A percentile compares a stretch with the other conserved stretches of the same genome.
phyloP scores from a whole-genome alignment of 352 stramenopile species.

The Globisporangium paddicum region DNA sequence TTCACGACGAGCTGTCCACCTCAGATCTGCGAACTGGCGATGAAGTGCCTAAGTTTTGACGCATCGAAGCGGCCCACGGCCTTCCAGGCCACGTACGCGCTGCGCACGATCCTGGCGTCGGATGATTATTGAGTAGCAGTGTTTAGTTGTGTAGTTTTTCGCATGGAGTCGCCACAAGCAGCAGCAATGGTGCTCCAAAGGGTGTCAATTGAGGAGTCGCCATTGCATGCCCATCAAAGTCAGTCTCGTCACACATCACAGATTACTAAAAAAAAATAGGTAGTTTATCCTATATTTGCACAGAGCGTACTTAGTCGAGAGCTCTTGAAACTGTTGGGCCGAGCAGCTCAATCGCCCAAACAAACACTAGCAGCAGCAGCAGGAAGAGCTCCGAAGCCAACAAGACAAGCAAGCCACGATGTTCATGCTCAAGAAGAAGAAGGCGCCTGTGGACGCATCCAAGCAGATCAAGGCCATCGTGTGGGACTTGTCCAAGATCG shows the following conservation, averaged over 20 bases:
- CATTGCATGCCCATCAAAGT: neutral
- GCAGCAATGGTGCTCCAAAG: neutral
- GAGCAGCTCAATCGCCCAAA: neutral
- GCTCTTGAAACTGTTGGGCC: constrained; percentile 11
- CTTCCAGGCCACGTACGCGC: constrained; percentile 24
- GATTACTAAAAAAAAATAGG: neutral
- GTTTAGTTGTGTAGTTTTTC: constrained; percentile 3
- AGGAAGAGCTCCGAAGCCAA: constrained; percentile 1
- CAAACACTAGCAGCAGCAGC: neutral
- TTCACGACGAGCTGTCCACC: constrained; percentile 24
- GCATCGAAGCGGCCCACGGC: constrained; percentile 23
- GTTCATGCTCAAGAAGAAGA: constrained; percentile 90
- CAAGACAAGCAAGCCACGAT: constrained; percentile 21
- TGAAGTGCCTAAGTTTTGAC: constrained; percentile 27
- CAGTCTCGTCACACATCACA: constrained; percentile 9
- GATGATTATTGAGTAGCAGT: constrained; percentile 12
- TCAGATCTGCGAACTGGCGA: constrained; percentile 25
- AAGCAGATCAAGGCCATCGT: constrained; percentile 74
- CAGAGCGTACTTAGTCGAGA: neutral
- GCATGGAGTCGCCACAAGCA: neutral
- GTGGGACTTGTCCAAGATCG: constrained; percentile 77
- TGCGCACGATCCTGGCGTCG: constrained; percentile 26
- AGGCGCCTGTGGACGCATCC: constrained; percentile 69
- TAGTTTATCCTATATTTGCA: neutral
- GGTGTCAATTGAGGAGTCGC: neutral